These are phyloP conservation scores for Allomyces javanicus DNA, from an alignment of 192 early-diverging fungal genomes.

Conservation along the genomic window DNA sequence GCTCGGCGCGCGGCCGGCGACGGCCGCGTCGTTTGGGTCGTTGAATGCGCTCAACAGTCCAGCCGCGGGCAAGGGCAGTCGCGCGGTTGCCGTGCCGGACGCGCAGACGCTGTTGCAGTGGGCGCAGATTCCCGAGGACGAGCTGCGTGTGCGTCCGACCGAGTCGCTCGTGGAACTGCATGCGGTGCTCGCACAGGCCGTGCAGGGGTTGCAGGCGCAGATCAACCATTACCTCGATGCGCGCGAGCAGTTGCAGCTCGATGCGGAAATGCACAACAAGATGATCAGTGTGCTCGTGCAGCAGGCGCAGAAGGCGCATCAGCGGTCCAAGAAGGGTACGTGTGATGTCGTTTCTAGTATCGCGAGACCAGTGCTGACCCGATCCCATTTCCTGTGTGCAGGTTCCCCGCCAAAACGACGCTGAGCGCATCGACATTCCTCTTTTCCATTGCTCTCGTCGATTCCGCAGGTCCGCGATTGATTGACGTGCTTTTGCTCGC, in stretches of 20 bases:
- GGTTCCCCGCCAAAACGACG: no score
- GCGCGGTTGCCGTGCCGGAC: neutral
- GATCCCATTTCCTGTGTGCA: no score
- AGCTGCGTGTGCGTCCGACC: constrained; percentile 18
- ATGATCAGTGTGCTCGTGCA: constrained; percentile 38
- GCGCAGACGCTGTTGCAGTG: constrained; percentile 2
- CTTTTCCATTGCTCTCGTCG: no score
- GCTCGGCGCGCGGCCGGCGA: neutral
- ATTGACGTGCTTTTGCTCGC: no score
- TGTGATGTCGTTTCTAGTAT: no score
- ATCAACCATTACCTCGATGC: constrained; percentile 32
- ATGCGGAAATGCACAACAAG: constrained; percentile 45
- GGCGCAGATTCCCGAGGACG: constrained; percentile 12
- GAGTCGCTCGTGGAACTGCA: constrained; percentile 18
- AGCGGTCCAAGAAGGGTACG: neutral
- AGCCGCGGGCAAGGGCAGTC: neutral
- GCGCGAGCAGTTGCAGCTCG: constrained; percentile 38
- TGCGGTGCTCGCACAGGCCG: constrained; percentile 8
- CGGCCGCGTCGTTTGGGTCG: neutral
- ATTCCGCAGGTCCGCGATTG: no score
- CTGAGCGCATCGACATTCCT: no score
- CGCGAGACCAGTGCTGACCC: no score
- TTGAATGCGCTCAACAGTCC: neutral
- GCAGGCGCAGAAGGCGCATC: constrained; percentile 28
- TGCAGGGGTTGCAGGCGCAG: constrained; percentile 28